These are phyloP conservation scores for Eucalyptus globulus DNA, from an alignment of 345 rosid genomes.

Conservation along the genomic window DNA sequence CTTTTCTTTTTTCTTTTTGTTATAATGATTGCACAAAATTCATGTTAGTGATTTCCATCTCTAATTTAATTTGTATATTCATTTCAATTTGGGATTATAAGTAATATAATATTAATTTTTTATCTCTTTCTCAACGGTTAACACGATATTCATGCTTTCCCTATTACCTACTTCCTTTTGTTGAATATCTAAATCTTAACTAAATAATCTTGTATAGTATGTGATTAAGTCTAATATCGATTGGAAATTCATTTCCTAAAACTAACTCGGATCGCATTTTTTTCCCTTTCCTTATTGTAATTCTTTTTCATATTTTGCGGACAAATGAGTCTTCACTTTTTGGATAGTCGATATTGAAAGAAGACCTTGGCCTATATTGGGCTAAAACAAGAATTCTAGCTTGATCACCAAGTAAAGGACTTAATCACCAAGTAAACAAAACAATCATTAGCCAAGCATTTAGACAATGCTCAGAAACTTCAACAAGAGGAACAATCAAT, in stretches of 20 bases:
- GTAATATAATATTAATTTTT: no score
- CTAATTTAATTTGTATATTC: no score
- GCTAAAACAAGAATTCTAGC: neutral
- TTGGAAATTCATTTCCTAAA: neutral
- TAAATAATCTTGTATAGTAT: rapidly evolving
- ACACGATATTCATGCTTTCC: neutral
- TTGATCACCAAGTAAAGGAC: neutral
- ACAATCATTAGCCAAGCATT: neutral
- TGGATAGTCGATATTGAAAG: neutral
- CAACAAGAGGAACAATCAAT: no score
- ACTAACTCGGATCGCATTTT: neutral
- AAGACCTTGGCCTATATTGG: neutral
- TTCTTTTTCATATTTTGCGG: neutral
- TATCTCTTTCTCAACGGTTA: no score
- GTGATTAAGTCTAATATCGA: no score
- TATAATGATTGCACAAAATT: no score
- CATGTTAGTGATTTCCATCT: neutral
- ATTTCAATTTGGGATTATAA: no score
- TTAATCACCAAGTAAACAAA: neutral
- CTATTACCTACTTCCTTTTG: no score
- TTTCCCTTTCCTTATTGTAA: neutral
- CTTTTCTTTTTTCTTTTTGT: rapidly evolving
- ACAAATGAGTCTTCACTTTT: neutral
- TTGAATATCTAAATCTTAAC: no score
- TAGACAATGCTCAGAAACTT: no score